These are phyloP conservation scores for Pseudofabraea citricarpa DNA, from an alignment of 2,329 filamentous ascomycete species.

Conservation along the genomic window DNA sequence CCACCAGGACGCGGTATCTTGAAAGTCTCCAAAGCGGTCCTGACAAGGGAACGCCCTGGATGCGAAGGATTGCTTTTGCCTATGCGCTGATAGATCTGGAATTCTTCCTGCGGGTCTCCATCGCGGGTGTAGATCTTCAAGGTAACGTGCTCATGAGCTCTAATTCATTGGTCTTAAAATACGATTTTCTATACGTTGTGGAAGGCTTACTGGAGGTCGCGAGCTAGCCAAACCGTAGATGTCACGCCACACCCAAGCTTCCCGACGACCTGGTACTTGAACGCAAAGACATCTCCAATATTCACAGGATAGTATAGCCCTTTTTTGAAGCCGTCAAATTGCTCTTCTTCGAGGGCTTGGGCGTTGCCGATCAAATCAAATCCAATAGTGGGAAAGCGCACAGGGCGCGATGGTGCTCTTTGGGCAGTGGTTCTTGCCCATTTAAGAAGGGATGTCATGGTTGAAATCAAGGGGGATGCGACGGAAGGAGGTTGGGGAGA, in stretches of 20 bases:
- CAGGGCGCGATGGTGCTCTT: neutral
- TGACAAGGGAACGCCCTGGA: slow-evolving; percentile 27
- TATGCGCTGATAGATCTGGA: slow-evolving; percentile 37
- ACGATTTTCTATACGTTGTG: neutral
- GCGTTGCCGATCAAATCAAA: neutral
- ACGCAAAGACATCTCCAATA: slow-evolving; percentile 13
- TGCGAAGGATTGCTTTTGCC: slow-evolving; percentile 22
- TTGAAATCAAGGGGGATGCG: no score
- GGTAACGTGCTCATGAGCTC: slow-evolving; percentile 5
- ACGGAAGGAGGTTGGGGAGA: no score
- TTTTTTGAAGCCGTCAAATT: slow-evolving; percentile 7
- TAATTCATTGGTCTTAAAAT: neutral
- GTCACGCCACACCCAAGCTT: slow-evolving; percentile 15
- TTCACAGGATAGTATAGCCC: slow-evolving; percentile 12
- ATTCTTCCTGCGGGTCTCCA: slow-evolving; percentile 23
- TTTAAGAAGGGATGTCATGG: neutral
- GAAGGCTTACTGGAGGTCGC: slow-evolving; percentile 11
- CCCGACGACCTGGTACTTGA: slow-evolving; percentile 16
- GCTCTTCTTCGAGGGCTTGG: slow-evolving; percentile 9
- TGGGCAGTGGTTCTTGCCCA: neutral
- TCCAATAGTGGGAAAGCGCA: neutral
- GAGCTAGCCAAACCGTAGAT: slow-evolving; percentile 15
- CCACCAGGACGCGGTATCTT: slow-evolving; percentile 30
- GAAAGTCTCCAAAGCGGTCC: slow-evolving; percentile 32
- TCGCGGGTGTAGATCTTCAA: slow-evolving; percentile 9